A percentile compares a stretch with the other conserved stretches of the same genome.
Evolutionary conservation across 1,139 yeast genomes (phyloP).

Genomic region (Suhomyces atakaporum): DNA sequence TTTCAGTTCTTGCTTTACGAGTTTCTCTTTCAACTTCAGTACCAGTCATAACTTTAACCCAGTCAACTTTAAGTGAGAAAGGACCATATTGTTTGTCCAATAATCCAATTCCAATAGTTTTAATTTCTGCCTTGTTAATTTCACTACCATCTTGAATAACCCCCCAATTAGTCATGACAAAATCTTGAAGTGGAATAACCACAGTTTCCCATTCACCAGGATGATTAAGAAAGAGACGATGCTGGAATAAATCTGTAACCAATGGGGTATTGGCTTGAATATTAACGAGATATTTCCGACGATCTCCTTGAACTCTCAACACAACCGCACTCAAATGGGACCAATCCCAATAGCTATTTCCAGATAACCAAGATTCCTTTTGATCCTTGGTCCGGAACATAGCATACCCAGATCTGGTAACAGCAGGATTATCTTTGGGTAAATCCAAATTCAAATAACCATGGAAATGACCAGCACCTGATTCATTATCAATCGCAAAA

Average conservation of each 20-base stretch:
- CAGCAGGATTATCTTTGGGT: conserved; percentile 69
- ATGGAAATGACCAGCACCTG: conserved; percentile 57
- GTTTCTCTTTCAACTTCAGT: conserved; percentile 47
- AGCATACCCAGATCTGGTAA: conserved; percentile 78
- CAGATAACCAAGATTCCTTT: conserved; percentile 49
- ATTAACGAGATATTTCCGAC: conserved; percentile 74
- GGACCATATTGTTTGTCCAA: conserved; percentile 83
- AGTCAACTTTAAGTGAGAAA: conserved; percentile 66
- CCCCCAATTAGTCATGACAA: conserved; percentile 84
- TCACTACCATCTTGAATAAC: conserved; percentile 67
- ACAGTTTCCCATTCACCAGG: conserved; percentile 89
- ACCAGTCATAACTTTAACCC: conserved; percentile 71
- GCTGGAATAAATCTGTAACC: conserved; percentile 80
- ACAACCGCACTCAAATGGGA: conserved; percentile 58
- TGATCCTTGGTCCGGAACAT: conserved; percentile 81
- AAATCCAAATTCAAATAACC: conserved; percentile 75
- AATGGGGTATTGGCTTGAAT: conserved; percentile 80
- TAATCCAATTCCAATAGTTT: conserved; percentile 77
- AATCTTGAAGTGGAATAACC: conserved; percentile 72
- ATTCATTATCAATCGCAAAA: conserved; percentile 41
- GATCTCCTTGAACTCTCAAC: conserved; percentile 72
- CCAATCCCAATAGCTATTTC: conserved; percentile 65
- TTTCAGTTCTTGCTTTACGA: conserved; percentile 31
- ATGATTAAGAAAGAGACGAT: conserved; percentile 67
- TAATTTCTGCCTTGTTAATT: conserved; percentile 64